Percentiles rank a stretch among this genome's conserved stretches.
These are phyloP conservation scores for Sideroxylon spinosum DNA, from an alignment of 179 eudicot species.

Conservation along the genomic window DNA sequence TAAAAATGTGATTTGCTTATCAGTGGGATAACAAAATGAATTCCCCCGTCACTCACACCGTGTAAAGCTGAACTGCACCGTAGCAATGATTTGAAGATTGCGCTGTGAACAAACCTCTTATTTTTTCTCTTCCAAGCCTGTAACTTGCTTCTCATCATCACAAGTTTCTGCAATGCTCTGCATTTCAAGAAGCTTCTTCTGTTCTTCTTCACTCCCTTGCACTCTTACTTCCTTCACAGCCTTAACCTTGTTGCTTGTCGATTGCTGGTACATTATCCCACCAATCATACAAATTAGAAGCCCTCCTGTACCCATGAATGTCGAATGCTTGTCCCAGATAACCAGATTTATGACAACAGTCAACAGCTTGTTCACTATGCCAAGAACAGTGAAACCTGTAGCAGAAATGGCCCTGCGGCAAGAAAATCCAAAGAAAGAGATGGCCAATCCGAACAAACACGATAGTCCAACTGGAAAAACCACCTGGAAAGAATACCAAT, in stretches of 20 bases:
- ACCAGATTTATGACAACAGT: conserved; percentile 84
- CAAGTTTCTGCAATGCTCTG: conserved; percentile 35
- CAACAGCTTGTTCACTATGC: conserved; percentile 85
- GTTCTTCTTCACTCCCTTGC: conserved; percentile 51
- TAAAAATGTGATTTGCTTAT: neutral
- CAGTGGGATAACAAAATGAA: neutral
- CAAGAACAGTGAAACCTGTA: conserved; percentile 93
- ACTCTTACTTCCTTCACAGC: conserved; percentile 32
- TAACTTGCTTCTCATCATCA: conserved; percentile 21
- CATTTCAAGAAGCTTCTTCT: conserved; percentile 71
- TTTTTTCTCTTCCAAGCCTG: conserved; percentile 25
- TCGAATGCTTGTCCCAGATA: conserved; percentile 89
- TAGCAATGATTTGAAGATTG: neutral
- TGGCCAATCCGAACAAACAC: conserved; percentile 81
- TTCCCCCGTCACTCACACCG: neutral
- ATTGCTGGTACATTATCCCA: conserved; percentile 85
- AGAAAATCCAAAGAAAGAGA: conserved; percentile 91
- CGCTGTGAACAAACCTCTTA: neutral
- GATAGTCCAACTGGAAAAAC: conserved; percentile 87
- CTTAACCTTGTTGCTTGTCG: conserved; percentile 56
- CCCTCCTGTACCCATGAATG: conserved; percentile 78
- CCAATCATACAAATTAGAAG: conserved; percentile 86
- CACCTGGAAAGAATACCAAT: conserved; percentile 80
- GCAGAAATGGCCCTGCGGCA: conserved; percentile 91
- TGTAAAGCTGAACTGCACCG: neutral